Base-by-base conservation (phyloP, 2,329 filamentous ascomycete genomes). In the Acrodontium crateriforme region DNA sequence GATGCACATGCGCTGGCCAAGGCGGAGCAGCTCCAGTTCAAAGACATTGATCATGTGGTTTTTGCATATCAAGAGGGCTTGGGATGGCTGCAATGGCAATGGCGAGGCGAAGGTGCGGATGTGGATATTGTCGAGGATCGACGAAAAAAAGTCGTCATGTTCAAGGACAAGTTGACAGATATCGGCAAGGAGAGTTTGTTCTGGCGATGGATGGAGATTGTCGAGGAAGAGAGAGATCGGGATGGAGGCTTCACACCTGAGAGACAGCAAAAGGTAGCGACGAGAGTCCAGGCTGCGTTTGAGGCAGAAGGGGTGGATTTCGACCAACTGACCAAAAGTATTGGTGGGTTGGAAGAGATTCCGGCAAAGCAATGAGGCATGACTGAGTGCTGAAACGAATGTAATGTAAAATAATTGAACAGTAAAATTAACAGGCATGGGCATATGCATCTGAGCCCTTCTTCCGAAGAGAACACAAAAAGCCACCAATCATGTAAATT, bases 151-250 rank as follows among this genome's bases (percentile, higher is more conserved):
- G 75, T 94, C 6, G 70, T 89, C 37, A 67, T 69, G 3, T 91
- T 94, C 52, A 75, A 81, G 43, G 78, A 89, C 23, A 73, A 74
- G 12, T 63, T 94, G 41, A 66, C 69, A 2, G 66, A 66, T 3
- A 64, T 89, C 54, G 83, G 78, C 23, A 92, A 93, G 56, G 85
- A 93, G 53, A 74, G 78, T 38, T 54, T 94, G 29, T 94, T 94
- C 59, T 93, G 80, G 59, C 72, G 78, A 30, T 93, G 84, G 83
- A 80, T 93, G 26, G 85, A 94, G 59, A 69, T 91, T 47, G 74
- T 94, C 27, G 84, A 94, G 56, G 91, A 74, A 46, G 84, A 93
- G 56, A 77, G 80, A 22, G 77, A 74, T 18, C 69, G 70, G 40
- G 79, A 83, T 0, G 81, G 77, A 11, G 81, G 80, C 0, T 91